Percentiles rank a stretch among this genome's conserved stretches.
These are phyloP conservation scores for Cystobasidiaceae sp. DNA, from an alignment of 1,284 basidiomycete genomes.

Conservation along the genomic window DNA sequence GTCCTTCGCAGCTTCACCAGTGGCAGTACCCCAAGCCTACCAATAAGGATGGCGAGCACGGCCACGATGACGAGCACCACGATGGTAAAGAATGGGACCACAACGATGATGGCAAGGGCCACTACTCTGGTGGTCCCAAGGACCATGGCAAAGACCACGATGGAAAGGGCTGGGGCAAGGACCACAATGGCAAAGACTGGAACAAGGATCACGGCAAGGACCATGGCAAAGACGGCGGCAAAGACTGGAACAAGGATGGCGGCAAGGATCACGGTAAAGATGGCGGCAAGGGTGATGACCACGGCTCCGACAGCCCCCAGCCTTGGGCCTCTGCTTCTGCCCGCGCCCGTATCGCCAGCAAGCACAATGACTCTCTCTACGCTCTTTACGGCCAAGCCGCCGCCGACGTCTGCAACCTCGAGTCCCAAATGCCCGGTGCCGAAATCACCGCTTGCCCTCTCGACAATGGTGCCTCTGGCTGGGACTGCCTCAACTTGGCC, in stretches of 20 bases:
- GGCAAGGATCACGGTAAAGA: background rate
- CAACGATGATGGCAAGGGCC: background rate
- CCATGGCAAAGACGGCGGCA: no score
- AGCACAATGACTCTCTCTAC: conserved; percentile 7
- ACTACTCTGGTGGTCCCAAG: no score
- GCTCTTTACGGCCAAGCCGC: conserved; percentile 29
- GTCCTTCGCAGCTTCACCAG: background rate
- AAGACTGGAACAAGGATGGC: no score
- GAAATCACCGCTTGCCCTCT: conserved; percentile 31
- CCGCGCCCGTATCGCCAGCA: conserved; percentile 16
- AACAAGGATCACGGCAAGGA: background rate
- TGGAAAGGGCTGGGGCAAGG: no score
- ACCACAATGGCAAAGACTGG: no score
- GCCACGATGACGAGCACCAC: background rate
- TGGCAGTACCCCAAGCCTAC: conserved; percentile 5
- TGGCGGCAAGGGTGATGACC: background rate
- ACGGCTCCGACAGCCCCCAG: no score
- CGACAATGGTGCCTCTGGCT: conserved; percentile 20
- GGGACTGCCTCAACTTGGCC: conserved; percentile 31
- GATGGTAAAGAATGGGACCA: background rate
- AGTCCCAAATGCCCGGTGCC: conserved; percentile 22
- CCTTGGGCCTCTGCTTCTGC: conserved; percentile 24
- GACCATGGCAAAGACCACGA: no score
- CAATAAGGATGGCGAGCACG: background rate
- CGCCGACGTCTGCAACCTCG: conserved; percentile 24